Evolutionary conservation across 352 stramenopile species (phyloP), one percentile per base, ranked within the genome.

Genomic region (Phytophthora meadii): DNA sequence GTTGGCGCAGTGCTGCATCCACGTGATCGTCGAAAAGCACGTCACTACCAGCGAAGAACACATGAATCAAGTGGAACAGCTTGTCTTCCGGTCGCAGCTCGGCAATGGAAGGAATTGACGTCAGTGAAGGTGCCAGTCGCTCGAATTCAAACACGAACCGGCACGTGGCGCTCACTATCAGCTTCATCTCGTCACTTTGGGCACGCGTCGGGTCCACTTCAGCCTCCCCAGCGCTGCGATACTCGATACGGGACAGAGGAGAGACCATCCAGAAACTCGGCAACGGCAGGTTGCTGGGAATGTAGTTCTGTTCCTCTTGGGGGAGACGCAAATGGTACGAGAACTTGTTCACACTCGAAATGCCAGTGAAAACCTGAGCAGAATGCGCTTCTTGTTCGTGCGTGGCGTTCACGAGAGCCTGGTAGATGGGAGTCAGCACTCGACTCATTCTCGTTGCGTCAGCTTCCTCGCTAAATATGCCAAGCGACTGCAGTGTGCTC

Each of bases 11-110:
- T 32, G 77, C 79, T 5, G 68, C 47, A 24, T 91, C 77, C 7
- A 93, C 82, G 52, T 85, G 71, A 34, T 85, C 71, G 40, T 93
- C 82, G 24, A 90, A 90, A 5, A 93, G 65, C 15, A 93, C 82
- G 44, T 93, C 84, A 6, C 74, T 81, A 19, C 82, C 82, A 8
- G 82, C 75, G 50, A 93, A 91, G 40, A 93, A 90, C 6, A 88
- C 78, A 46, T 92, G 82, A 24, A 91, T 51, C 42, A 92, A 51
- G 46, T 93, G 85, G 61, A 91, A 92, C 0, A 92, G 65, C 61
- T 91, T 91, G 67, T 92, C 85, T 60, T 90, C 84, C 4, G 74
- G 72, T 2, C 56, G 59, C 15, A 91, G 39, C 5, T 65, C 51
- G 24, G 62, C 58, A 58, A 65, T 70, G 9, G 51, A 76, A 44